Base-by-base conservation (phyloP, 2,329 filamentous ascomycete genomes). In the Chrysosporium queenslandicum region DNA sequence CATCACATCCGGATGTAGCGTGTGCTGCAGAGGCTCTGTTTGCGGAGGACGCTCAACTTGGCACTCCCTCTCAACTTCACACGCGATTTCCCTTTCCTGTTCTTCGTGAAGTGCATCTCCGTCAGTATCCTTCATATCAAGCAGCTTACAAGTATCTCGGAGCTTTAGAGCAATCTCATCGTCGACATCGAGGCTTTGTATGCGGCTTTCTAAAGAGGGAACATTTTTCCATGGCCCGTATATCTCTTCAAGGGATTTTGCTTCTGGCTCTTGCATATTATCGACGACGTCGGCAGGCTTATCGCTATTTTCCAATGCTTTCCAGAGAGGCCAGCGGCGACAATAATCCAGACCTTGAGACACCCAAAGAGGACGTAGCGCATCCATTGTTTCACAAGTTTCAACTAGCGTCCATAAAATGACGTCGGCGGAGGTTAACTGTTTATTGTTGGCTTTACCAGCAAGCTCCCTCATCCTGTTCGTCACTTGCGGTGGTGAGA, bases 41-140 rank as follows among this genome's bases (percentile, higher is more conserved):
- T 64, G 53, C 0, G 61, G 60, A 0, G 80, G 77, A 1, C 68
- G 71, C 57, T 83, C 70, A 0, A 79, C 58, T 46, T 85, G 68
- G 1, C 73, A 67, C 59, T 87, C 79, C 29, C 76, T 67, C 56
- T 87, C 79, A 0, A 77, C 73, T 55, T 88, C 82, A 0, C 79
- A 79, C 0, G 77, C 71, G 0, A 87, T 67, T 40, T 62, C 45
- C 14, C 82, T 72, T 60, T 87, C 83, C 57, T 87, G 81, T 53
- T 87, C 83, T 59, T 86, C 81, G 2, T 79, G 70, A n/a, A 85
- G 32, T 27, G 65, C 64, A 0, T 68, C 66, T 0, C 67, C 58
- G 1, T 63, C 58, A 18, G 71, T 59, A 1, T 64, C 56, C 0
- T 55, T 41, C 1, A 65, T 54, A 0, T 66, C 66, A 0, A 68